Base-by-base conservation (phyloP, 2,329 filamentous ascomycete species). In the Tolypocladium inflatum region DNA sequence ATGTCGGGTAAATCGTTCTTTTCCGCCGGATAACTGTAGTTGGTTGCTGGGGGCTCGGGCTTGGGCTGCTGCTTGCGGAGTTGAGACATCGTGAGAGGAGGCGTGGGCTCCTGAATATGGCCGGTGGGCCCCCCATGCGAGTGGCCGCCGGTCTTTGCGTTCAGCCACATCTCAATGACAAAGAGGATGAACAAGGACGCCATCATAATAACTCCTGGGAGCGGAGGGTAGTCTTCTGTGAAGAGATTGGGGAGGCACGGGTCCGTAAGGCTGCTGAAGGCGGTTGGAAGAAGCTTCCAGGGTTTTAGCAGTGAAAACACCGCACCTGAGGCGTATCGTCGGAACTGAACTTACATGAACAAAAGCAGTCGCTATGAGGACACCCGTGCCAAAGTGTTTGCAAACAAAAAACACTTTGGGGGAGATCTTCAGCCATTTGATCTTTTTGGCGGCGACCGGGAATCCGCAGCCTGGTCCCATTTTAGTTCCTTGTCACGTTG, bases 281-380 rank as follows among this genome's bases (percentile, higher is more conserved):
- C 83, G 4, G 81, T 84, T 0, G 83, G 83, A 8, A 86, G 76
- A 63, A 85, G 75, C 75, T 79, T 19, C 13, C 4, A 2, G 33
- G 4, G 41, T 23, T 26, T 52, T 42, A 23, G 21, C 30, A 37
- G 6, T 5, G 23, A n/a, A 21, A 26, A 11, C 3, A 35, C 17
- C 17, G 11, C 11, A 30, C 11, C 1, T 30, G 15, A 3, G 26
- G 3, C 4, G 4, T 8, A 10, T 13, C 0, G 2, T 23, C 13
- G 7, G 6, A n/a, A 13, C 15, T 10, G 3, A n/a, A 70, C 77
- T 63, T 65, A 85, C 78, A 77, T 90, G 87, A 23, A 89, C 86
- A 63, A 90, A 90, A 3, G 87, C 87, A 2, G 87, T 90, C 33
- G 87, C 86, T 58, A 90, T 81, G 42, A 90, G 75, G 21, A 90